Percentiles rank a stretch among this genome's conserved stretches.
Evolutionary conservation across 176 grass and related monocot genomes (phyloP).

Genomic region (Oryza punctata): DNA sequence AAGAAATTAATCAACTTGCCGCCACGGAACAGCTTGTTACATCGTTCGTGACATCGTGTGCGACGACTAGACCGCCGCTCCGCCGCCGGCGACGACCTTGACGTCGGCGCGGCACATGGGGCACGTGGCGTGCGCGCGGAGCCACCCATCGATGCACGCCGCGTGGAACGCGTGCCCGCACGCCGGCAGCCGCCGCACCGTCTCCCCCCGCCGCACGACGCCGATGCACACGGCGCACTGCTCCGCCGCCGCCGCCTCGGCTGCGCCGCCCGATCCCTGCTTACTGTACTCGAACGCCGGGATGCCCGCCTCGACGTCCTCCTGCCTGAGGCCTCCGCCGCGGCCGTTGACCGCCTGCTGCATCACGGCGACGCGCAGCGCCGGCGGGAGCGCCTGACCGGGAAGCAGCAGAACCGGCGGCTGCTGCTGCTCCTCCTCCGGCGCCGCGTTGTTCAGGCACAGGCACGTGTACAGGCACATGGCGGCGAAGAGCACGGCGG

Average conservation of each 20-base stretch:
- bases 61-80: not conserved
- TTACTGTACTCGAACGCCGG: constrained; percentile 5
- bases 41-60: no score
- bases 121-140: constrained; percentile 46
- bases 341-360: not conserved
- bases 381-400: not conserved
- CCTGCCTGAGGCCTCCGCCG: constrained; percentile 1
- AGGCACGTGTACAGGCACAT: constrained; percentile 25
- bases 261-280: not conserved
- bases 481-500: constrained; percentile 16
- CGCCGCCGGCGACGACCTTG: not conserved
- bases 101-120: constrained; percentile 50
- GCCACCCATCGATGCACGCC: constrained; percentile 54
- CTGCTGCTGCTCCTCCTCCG: no score
- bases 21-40: no score
- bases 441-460: constrained; percentile 2
- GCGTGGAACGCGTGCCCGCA: constrained; percentile 60
- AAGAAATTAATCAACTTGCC: no score
- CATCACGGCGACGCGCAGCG: not conserved
- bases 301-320: not conserved
- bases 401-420: not conserved
- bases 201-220: constrained; percentile 40
- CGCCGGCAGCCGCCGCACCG: constrained; percentile 34
- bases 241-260: constrained; percentile 1
- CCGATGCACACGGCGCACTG: constrained; percentile 57